These are phyloP conservation scores for Cercospora zeina DNA, from an alignment of 2,329 filamentous ascomycete species.

Conservation along the genomic window DNA sequence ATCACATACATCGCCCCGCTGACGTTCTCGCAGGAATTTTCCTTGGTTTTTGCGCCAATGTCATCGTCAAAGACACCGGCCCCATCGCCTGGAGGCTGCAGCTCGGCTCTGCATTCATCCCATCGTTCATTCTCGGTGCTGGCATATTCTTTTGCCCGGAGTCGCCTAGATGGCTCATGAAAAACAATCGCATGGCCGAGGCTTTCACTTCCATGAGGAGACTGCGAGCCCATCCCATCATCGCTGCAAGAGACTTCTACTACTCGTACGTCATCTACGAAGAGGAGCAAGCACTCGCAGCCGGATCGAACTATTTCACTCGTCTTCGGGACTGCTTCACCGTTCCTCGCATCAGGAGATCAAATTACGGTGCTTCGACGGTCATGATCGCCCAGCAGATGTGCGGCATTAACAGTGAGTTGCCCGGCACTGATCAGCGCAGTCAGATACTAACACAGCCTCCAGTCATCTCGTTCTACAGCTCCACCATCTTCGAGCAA, in stretches of 20 bases:
- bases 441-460: conserved; percentile 8
- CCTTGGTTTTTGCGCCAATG: conserved; percentile 65
- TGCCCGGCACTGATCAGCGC: too few species aligned
- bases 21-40: conserved; percentile 51
- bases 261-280: conserved; percentile 47
- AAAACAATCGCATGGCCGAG: conserved; percentile 48
- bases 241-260: conserved; percentile 59
- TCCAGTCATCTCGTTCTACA: conserved; percentile 44
- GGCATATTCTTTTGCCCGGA: conserved; percentile 46
- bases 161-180: conserved; percentile 54
- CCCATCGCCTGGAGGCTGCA: conserved; percentile 66
- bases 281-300: conserved; percentile 39
- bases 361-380: conserved; percentile 40
- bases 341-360: conserved; percentile 51
- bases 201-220: conserved; percentile 53
- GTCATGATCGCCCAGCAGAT: conserved; percentile 44
- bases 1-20: too few species aligned
- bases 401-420: conserved; percentile 40
- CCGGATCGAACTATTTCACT: conserved; percentile 44
- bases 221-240: conserved; percentile 53
- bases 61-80: conserved; percentile 62
- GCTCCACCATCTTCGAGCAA: conserved; percentile 41
- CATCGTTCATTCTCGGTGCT: conserved; percentile 39
- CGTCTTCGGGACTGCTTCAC: conserved; percentile 54
- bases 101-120: conserved; percentile 63